Percentiles rank a stretch among this genome's conserved stretches.
Conservation (phyloP, 306 rosid genomes). For the Oemleria cerasiformis region DNA sequence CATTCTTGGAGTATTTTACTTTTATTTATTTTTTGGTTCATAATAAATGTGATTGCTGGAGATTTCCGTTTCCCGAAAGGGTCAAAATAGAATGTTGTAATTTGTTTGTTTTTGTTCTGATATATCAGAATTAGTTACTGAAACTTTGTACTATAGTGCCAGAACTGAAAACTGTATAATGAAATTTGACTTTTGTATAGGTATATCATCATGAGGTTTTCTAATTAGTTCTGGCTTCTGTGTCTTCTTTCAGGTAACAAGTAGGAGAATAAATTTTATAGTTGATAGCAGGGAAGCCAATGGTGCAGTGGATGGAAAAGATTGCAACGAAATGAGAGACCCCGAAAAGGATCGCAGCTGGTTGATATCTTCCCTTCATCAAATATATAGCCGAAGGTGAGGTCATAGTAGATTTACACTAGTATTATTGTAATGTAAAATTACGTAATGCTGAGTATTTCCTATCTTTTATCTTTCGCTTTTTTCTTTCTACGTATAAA, state of each 20-base stretch:
- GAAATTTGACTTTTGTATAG: slow-evolving; percentile 2
- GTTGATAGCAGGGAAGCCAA: slow-evolving; percentile 58
- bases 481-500: neutral
- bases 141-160: neutral
- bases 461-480: neutral
- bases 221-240: slow-evolving; percentile 22
- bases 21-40: neutral
- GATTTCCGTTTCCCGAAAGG: neutral
- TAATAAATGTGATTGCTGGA: neutral
- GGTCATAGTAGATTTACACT: slow-evolving; percentile 10
- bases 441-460: slow-evolving; percentile 16
- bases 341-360: slow-evolving; percentile 83
- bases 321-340: slow-evolving; percentile 37
- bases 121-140: neutral
- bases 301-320: slow-evolving; percentile 37
- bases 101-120: neutral
- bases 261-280: slow-evolving; percentile 83
- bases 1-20: slow-evolving; percentile 3
- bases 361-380: slow-evolving; percentile 86
- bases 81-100: neutral
- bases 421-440: neutral
- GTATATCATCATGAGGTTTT: too few species aligned
- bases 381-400: slow-evolving; percentile 93
- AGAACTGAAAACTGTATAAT: slow-evolving; percentile 9
- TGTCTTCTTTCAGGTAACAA: slow-evolving; percentile 68